phyloP scores from a whole-genome alignment of 164 flowering plant genomes.

The Aristolochia californica region DNA sequence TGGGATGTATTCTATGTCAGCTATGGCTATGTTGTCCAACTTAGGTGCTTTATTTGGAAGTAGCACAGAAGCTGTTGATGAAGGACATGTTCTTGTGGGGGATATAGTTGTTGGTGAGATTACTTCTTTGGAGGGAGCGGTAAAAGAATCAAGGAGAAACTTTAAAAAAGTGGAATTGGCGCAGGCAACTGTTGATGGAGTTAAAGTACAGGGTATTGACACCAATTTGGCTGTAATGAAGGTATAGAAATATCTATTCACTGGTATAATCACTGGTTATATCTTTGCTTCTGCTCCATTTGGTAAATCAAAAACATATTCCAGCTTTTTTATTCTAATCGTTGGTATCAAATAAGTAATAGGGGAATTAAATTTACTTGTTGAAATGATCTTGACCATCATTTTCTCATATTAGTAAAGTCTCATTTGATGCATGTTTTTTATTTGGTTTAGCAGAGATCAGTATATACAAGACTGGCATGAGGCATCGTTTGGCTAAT shows the following conservation, averaged over 20 bases:
- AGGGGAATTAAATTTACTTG: too few species aligned
- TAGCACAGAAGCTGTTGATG: constrained; percentile 22
- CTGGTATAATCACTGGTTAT: neutral
- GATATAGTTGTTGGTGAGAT: constrained; percentile 76
- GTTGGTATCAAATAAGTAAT: too few species aligned
- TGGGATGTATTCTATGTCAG: constrained; percentile 55
- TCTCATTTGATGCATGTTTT: too few species aligned
- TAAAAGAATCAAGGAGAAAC: constrained; percentile 55
- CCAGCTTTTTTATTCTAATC: too few species aligned
- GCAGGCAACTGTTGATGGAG: constrained; percentile 84
- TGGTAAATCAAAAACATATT: neutral
- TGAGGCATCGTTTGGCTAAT: too few species aligned
- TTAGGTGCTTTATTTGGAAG: constrained; percentile 58
- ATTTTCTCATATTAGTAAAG: too few species aligned
- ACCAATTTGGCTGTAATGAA: constrained; percentile 92
- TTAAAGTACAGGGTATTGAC: constrained; percentile 90
- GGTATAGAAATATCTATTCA: constrained; percentile 24
- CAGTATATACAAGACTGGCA: too few species aligned
- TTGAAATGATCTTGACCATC: too few species aligned
- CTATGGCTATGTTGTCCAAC: constrained; percentile 51
- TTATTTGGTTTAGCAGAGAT: too few species aligned
- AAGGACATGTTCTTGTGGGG: constrained; percentile 52
- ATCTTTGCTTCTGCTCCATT: neutral
- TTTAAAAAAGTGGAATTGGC: constrained; percentile 66
- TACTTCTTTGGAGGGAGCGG: constrained; percentile 57